Evolutionary conservation across 2,329 filamentous ascomycete species (phyloP), one percentile per base, ranked within the genome.

Genomic region (Phyllosticta citriasiana): DNA sequence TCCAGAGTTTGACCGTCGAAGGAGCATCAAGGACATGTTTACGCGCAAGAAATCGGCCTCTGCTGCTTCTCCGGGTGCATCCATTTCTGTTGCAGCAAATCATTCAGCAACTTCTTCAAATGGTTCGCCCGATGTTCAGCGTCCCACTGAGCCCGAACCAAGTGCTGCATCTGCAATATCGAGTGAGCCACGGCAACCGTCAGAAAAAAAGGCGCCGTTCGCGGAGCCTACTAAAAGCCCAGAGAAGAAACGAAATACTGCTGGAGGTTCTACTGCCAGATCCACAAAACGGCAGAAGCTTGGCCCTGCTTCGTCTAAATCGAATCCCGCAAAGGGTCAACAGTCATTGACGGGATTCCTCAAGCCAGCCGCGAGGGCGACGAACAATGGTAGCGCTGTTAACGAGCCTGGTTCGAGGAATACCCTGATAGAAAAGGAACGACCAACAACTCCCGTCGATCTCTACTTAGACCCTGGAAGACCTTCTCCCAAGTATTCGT

Each of bases 1-100:
- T 61, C 88, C 91, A 1, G 92, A 97, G 67, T 97, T 97, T 67
- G 85, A 92, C 69, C 86, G 87, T 63, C 84, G 94, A 22, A 84
- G 84, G 66, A 96, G 80, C 70, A 97, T 99, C 69, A 89, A 88
- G 67, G 91, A 96, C 69, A 97, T 99, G 94, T 97, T 97, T 71
- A 82, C 66, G 71, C 81, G 55, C 64, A 73, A 24, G 63, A 69
- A 61, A 25, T 14, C 40, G 40, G 40, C 16, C 16, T 47, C 40
- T 5, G 14, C 40, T 47, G 14, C 40, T n/a, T 47, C 40, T 16
- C 16, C 14, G 3, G 40, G 1, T 47, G 40, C 40, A 47, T 16
- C 14, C 14, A 47, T n/a, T 3, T n/a, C 40, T 47, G 35, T 4
- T 47, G 40, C 16, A 47, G 6, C 40, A 47, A 16, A 16, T 3